These are phyloP conservation scores for Pichia phayaonensis DNA, from an alignment of 805 yeast genomes.

Conservation along the genomic window DNA sequence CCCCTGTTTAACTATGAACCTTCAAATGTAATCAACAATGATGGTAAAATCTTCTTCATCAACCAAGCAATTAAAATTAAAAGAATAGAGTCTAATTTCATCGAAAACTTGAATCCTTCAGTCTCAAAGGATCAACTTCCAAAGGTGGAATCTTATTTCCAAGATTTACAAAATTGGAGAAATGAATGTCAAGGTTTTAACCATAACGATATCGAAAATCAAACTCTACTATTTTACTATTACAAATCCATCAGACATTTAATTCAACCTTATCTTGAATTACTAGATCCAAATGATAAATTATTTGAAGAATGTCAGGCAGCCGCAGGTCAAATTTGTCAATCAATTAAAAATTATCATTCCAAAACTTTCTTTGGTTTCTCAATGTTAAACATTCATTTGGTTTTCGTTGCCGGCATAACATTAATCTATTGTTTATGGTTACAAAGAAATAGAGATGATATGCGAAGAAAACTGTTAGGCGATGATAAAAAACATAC, in stretches of 20 bases:
- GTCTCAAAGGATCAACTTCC: conserved; percentile 34
- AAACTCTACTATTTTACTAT: conserved; percentile 51
- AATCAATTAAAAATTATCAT: conserved; percentile 53
- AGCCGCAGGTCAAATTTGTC: conserved; percentile 66
- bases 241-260: conserved; percentile 52
- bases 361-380: conserved; percentile 56
- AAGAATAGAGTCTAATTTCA: conserved; percentile 52
- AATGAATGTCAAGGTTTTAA: conserved; percentile 40
- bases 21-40: conserved; percentile 28
- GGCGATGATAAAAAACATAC: conserved; percentile 57
- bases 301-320: conserved; percentile 61
- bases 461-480: conserved; percentile 42
- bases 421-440: conserved; percentile 60
- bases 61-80: conserved; percentile 51
- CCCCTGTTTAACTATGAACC: conserved; percentile 45
- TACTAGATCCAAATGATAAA: conserved; percentile 52
- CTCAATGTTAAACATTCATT: conserved; percentile 59
- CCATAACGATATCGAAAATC: conserved; percentile 44
- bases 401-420: conserved; percentile 62
- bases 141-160: conserved; percentile 43
- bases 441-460: conserved; percentile 57
- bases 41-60: conserved; percentile 35
- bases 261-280: conserved; percentile 57
- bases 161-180: conserved; percentile 52
- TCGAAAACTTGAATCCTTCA: conserved; percentile 34